Percentiles rank a stretch among this genome's conserved stretches.
Evolutionary conservation across 2,329 filamentous ascomycete species (phyloP).

Genomic region (Paecilomyces variotii): DNA sequence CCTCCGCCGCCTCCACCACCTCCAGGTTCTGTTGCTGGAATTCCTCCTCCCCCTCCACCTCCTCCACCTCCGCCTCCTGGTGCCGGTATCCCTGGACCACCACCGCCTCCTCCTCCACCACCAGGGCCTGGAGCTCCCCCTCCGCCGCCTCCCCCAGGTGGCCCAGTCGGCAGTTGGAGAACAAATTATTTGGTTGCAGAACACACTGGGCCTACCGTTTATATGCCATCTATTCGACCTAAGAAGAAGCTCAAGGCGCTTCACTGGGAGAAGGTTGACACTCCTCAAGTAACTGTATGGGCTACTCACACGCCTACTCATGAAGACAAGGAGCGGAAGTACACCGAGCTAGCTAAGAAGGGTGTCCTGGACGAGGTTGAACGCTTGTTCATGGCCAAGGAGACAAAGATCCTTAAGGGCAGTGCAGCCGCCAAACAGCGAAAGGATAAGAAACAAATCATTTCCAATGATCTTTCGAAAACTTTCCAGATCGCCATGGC

Average conservation of each 20-base stretch:
- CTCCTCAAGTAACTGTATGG: slow-evolving; percentile 87
- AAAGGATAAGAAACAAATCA: slow-evolving; percentile 95
- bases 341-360: slow-evolving; percentile 83
- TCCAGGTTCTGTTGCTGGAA: slow-evolving; percentile 32
- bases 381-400: slow-evolving; percentile 94
- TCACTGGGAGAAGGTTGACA: slow-evolving; percentile 98
- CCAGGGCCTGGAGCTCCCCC: slow-evolving; percentile 41
- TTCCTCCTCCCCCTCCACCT: slow-evolving; percentile 39
- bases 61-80: slow-evolving; percentile 36
- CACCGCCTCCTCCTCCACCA: slow-evolving; percentile 35
- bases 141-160: slow-evolving; percentile 59
- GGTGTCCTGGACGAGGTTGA: slow-evolving; percentile 97
- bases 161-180: slow-evolving; percentile 48
- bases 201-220: slow-evolving; percentile 52
- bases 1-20: slow-evolving; percentile 43
- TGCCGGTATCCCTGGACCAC: slow-evolving; percentile 33
- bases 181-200: slow-evolving; percentile 67
- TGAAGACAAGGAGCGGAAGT: slow-evolving; percentile 89
- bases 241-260: slow-evolving; percentile 99
- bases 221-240: slow-evolving; percentile 72
- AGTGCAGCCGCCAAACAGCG: slow-evolving; percentile 60
- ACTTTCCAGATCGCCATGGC: slow-evolving; percentile 87
- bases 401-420: slow-evolving; percentile 75
- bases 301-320: slow-evolving; percentile 76
- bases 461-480: slow-evolving; percentile 81